A percentile compares a stretch with the other conserved stretches of the same genome.
Conservation (phyloP, 352 stramenopile genomes). For the Pythium myriotylum region DNA sequence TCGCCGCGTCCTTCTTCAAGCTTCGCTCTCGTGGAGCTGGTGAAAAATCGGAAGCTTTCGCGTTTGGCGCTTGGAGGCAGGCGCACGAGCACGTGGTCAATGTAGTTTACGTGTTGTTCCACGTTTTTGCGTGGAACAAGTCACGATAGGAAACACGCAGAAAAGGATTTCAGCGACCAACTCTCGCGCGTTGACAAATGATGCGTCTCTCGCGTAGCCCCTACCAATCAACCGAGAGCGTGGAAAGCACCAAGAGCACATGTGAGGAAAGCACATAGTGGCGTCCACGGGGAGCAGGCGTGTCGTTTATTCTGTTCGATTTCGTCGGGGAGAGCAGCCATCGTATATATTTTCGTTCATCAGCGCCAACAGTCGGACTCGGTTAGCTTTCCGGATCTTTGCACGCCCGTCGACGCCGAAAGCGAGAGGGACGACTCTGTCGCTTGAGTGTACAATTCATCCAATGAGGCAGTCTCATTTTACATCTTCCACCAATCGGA, state of each 20-base stretch:
- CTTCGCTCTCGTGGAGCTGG: no score
- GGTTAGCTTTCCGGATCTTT: constrained; percentile 5
- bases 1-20: no score
- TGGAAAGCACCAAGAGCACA: no score
- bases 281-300: no score
- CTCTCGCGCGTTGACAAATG: no score
- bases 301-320: no score
- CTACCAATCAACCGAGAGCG: no score
- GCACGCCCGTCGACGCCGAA: neutral
- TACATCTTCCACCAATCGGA: constrained; percentile 13
- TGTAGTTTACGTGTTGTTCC: constrained; percentile 15
- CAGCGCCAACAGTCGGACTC: constrained; percentile 13
- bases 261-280: no score
- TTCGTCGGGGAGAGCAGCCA: neutral
- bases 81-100: neutral
- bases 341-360: neutral
- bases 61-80: neutral
- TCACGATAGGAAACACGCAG: neutral
- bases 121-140: constrained; percentile 4
- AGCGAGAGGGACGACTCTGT: constrained; percentile 10
- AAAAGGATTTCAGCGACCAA: no score
- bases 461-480: constrained; percentile 1
- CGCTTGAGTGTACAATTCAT: neutral
- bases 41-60: constrained; percentile 3
- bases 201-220: no score